Base-by-base conservation (phyloP, 202 grass and related monocot genomes). In the Setaria viridis region DNA sequence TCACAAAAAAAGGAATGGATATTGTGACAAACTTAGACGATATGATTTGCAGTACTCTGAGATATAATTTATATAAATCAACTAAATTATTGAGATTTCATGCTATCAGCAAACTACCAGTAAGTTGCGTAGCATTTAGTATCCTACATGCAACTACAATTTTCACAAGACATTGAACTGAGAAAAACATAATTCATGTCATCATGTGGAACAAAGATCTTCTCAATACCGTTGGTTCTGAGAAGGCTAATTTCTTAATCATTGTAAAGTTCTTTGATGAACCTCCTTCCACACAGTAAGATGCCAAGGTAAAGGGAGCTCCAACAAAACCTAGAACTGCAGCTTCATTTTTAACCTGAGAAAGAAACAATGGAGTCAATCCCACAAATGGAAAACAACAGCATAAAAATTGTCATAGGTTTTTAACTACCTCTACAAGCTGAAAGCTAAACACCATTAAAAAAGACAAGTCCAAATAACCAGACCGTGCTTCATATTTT, bases 251-350 rank as follows among this genome's bases (percentile, higher is more conserved):
- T 84, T 87, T 99, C 79, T 99, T 99, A 62, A 99, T 99, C 86
- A 95, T 91, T 29, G 96, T 88, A 54, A 96, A 99, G 74, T 99
- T 89, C 88, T 99, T 99, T 41, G 96, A 99, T 82, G 96, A 99
- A 92, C 96, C 96, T 77, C 96, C 96, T 94, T 99, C 96, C 43
- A 99, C 91, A 19, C 93, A 92, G 88, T 99, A 99, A 81, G 96
- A 99, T 57, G 96, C 96, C 72, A 99, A 77, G 25, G 96, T 99
- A 84, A 99, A 99, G 46, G 96, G 96, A 58, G 96, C 96, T 62
- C 93, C 96, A 75, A 99, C 96, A 94, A 99, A 99, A 49, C 96
- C 96, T 48, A 99, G 88, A 64, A 99, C 96, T 50, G 96, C 96
- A 75, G 96, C 91, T 86, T 95, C 93, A 85, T 89, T 94, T 62